Evolutionary conservation across 805 yeast species (phyloP), one percentile per base, ranked within the genome.

Genomic region (Candida verbasci): DNA sequence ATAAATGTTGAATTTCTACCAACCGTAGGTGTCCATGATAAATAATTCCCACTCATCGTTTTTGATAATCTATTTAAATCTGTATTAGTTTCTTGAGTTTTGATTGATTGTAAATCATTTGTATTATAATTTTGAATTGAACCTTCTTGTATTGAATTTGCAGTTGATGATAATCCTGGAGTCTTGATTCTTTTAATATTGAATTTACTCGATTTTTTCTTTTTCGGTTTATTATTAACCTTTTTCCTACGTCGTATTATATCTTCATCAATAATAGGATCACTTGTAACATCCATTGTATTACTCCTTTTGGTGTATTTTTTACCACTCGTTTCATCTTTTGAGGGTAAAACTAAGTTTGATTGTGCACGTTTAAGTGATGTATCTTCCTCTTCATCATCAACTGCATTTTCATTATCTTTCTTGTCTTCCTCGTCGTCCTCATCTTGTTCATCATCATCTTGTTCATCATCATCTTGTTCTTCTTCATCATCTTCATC

Each of bases 1-100:
- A 87, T 83, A 66, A 93, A 93, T 0, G 89, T 82, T 0, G 97
- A 91, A 58, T 93, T 93, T 57, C 97, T 74, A 9, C 96, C 97
- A 24, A 93, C 74, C 0, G 93, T 85, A 2, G 97, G 97, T 22
- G 74, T 74, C 86, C 95, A 88, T 0, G 97, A 88, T 17, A 91
- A 64, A 49, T 89, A 93, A 40, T 75, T 77, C 0, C 80, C 63
- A 21, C 80, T 74, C 70, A 72, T 68, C 18, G 48, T 53, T 38
- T 41, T 29, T 12, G 37, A 29, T 11, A 41, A 34, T 21, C 18
- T 31, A 22, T 22, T 35, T 4, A 37, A 32, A 12, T 37, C 38
- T 12, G 38, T 34, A 15, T 41, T 41, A 31, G 43, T 47, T 31
- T 31, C 34, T n/a, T 31, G 34, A 16, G 34, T 31, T 12, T 15